phyloP scores from a whole-genome alignment of 129 eudicot species.

The Flaveria linearis region DNA sequence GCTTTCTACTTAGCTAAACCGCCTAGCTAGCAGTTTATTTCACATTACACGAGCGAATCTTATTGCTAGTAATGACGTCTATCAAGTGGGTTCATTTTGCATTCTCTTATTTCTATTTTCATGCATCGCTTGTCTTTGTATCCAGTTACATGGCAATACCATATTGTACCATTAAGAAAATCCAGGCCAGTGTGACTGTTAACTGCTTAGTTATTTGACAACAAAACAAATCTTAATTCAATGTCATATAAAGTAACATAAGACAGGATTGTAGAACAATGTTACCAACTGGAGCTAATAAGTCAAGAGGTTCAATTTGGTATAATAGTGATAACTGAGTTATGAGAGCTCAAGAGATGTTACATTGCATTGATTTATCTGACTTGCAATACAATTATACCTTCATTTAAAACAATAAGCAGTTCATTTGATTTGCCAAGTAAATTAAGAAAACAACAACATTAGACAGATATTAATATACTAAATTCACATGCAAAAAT shows the following conservation, averaged over 20 bases:
- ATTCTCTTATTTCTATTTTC: neutral
- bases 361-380: slow-evolving; percentile 1
- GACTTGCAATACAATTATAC: neutral
- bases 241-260: neutral
- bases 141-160: neutral
- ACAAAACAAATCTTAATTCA: slow-evolving; percentile 10
- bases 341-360: neutral
- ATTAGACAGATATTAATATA: slow-evolving; percentile 22
- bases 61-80: neutral
- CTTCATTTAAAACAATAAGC: neutral
- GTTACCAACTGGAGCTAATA: slow-evolving; percentile 16
- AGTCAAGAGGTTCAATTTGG: slow-evolving; percentile 14
- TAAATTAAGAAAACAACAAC: slow-evolving; percentile 8
- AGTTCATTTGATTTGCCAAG: neutral
- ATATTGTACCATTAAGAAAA: neutral
- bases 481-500: slow-evolving; percentile 8
- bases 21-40: neutral
- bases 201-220: neutral
- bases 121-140: slow-evolving; percentile 2
- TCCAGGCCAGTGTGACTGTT: neutral
- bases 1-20: neutral
- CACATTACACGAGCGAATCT: neutral
- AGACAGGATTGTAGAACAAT: slow-evolving; percentile 5
- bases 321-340: neutral
- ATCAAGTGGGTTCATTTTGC: neutral